Evolutionary conservation across 768 basidiomycete genomes (phyloP), one percentile per base, ranked within the genome.

Genomic region (Termitomyces sp.): DNA sequence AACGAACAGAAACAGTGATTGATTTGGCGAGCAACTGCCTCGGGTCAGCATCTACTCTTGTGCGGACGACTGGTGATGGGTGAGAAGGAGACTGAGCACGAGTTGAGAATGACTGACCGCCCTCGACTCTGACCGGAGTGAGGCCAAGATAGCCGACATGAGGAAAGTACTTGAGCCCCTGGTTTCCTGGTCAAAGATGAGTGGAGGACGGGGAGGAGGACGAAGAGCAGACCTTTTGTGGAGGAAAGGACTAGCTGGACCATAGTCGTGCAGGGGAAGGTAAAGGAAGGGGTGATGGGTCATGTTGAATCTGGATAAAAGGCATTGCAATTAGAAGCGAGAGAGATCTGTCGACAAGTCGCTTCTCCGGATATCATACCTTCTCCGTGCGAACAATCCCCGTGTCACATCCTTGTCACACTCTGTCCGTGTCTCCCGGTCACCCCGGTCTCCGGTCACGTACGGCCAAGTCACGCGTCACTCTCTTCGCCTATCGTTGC

Each of bases 141-240:
- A 94, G 80, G 63, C 89, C 92, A 64, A 93, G 85, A 74, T 85
- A 88, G 68, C 92, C 92, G 56, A 75, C 73, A 78, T 84, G 77
- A 52, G 92, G 91, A 72, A 90, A 93, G 73, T 81, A 87, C 57
- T 84, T 81, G 58, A 82, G 78, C 61, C 83, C 83, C 64, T 83
- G 77, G 72, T 89, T 91, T 67, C 86, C 88, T 79, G 58, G 41
- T 32, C 57, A 60, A 26, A 63, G 20, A 65, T 66, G 49, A 58
- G 46, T n/a, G n/a, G 40, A 14, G n/a, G 46, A 28, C 30, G 44
- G 47, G 26, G 48, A 47, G 18, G 23, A 58, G 23, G 53, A 60
- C 43, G 30, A 58, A 49, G 50, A 47, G 63, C 53, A 38, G 33
- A 79, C 79, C 80, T 77, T 84, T 86, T 62, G 83, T 72, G 57